These are phyloP conservation scores for Bretschneidera sinensis DNA, from an alignment of 345 rosid genomes.

Conservation along the genomic window DNA sequence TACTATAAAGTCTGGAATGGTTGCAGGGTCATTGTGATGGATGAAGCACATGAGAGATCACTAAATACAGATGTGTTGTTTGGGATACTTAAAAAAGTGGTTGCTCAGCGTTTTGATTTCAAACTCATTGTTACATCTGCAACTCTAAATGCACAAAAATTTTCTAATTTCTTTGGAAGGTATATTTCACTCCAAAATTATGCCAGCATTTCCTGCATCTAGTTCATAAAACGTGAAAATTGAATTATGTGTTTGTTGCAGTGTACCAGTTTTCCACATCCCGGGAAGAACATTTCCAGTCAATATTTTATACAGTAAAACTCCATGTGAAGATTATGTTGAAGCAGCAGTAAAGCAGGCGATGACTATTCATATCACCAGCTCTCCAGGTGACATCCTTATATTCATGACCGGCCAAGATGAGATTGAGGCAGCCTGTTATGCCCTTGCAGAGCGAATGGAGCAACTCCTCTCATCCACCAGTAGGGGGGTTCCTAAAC, in stretches of 20 bases:
- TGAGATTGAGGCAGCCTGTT: constrained; percentile 95
- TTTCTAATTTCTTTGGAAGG: constrained; percentile 97
- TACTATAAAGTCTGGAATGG: constrained; percentile 9
- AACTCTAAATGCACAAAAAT: constrained; percentile 91
- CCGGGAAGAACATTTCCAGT: constrained; percentile 98
- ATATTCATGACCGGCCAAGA: constrained; percentile 99
- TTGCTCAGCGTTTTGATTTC: constrained; percentile 92
- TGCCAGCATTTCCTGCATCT: constrained; percentile 5
- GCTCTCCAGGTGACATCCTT: constrained; percentile 93
- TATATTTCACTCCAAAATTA: background rate
- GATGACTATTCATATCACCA: constrained; percentile 85
- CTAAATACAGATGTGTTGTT: constrained; percentile 90
- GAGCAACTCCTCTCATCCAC: constrained; percentile 77
- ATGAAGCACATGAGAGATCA: constrained; percentile 98
- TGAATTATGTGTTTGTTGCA: constrained; percentile 33
- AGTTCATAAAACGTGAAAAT: background rate
- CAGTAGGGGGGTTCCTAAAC: constrained; percentile 61
- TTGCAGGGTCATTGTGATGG: constrained; percentile 92
- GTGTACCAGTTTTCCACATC: constrained; percentile 87
- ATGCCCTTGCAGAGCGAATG: constrained; percentile 84
- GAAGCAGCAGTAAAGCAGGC: constrained; percentile 99
- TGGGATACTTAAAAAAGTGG: constrained; percentile 93
- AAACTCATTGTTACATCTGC: constrained; percentile 99
- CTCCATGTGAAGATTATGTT: constrained; percentile 96
- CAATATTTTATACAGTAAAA: constrained; percentile 67